Conservation (phyloP, 2,329 filamentous ascomycete genomes). For the Arthroderma sp. region DNA sequence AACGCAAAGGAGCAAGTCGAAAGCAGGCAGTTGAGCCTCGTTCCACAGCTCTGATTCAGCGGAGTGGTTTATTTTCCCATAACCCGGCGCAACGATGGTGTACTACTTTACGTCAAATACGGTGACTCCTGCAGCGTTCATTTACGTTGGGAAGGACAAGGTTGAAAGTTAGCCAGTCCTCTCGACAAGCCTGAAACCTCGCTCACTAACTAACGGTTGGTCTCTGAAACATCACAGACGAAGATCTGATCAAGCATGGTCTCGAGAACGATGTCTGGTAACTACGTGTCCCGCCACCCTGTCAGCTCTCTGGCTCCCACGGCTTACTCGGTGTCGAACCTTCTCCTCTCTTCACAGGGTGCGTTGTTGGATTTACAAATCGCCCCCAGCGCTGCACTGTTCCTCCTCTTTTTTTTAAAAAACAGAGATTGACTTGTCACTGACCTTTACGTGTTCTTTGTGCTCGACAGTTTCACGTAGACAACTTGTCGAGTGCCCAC, state of each 20-base stretch:
- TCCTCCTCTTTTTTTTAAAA: background rate
- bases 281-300: background rate
- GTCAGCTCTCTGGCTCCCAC: background rate
- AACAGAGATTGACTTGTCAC: background rate
- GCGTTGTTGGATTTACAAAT: conserved; percentile 18
- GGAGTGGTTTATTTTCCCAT: background rate
- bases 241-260: conserved; percentile 88
- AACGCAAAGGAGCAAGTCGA: background rate
- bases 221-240: conserved; percentile 48
- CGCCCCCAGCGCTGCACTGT: background rate
- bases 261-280: conserved; percentile 95
- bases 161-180: conserved; percentile 65
- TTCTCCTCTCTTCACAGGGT: conserved; percentile 19
- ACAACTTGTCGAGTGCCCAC: conserved; percentile 93
- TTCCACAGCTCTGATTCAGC: background rate
- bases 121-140: conserved; percentile 68
- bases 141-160: conserved; percentile 98
- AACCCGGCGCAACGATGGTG: conserved; percentile 52
- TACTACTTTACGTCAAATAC: conserved; percentile 88
- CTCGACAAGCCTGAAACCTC: background rate
- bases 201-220: conserved; percentile 3
- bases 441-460: conserved; percentile 2
- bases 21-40: background rate
- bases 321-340: conserved; percentile 2
- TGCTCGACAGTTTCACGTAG: conserved; percentile 68